Evolutionary conservation across 108 stramenopile species (phyloP).

Genomic region (Cyclotella atomus): DNA sequence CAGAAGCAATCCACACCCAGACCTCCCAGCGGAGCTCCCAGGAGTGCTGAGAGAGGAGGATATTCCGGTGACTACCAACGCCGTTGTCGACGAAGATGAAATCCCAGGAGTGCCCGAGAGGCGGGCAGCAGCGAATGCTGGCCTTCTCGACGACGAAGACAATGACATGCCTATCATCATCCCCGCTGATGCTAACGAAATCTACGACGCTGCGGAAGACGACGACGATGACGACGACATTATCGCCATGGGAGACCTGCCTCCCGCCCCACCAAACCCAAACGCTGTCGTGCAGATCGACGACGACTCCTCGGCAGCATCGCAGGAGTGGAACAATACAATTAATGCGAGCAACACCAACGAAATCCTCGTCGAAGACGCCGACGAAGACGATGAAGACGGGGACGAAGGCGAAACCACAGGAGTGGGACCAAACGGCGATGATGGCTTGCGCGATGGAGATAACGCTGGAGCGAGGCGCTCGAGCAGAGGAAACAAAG

Average conservation of each 20-base stretch:
- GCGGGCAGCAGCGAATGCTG: background rate
- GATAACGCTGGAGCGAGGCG: background rate
- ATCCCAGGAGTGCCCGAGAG: background rate
- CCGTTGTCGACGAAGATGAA: background rate
- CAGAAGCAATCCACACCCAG: background rate
- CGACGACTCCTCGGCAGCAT: background rate
- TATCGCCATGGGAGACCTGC: background rate
- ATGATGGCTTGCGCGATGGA: background rate
- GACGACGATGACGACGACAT: constrained; percentile 7
- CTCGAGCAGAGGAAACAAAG: constrained; percentile 3
- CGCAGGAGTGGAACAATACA: background rate
- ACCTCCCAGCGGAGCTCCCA: background rate
- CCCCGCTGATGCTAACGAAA: background rate
- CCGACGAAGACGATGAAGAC: constrained; percentile 4
- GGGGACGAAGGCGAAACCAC: background rate
- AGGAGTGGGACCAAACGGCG: background rate
- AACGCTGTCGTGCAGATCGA: background rate
- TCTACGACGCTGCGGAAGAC: background rate
- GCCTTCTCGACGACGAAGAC: background rate
- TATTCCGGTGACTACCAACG: background rate
- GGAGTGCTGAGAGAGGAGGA: background rate
- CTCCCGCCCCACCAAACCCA: background rate
- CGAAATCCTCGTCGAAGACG: background rate
- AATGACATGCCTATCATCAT: background rate
- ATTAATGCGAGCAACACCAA: background rate